Percentiles rank a stretch among this genome's conserved stretches.
These are phyloP conservation scores for Ustilago trichophora DNA, from an alignment of 1,284 basidiomycete genomes.

Conservation along the genomic window DNA sequence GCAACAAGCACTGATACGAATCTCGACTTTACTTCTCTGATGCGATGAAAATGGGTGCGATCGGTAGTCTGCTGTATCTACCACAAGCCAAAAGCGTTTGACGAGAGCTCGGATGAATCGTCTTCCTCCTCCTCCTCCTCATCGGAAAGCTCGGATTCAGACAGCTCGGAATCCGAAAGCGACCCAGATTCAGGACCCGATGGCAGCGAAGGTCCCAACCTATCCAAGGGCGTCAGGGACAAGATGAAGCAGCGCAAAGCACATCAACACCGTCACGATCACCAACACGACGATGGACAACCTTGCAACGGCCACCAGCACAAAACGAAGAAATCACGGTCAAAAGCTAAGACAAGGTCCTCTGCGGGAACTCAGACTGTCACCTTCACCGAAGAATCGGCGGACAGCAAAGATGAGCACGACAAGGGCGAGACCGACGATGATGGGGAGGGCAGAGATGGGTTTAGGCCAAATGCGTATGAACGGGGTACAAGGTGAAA, in stretches of 20 bases:
- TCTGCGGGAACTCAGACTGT: slow-evolving; percentile 21
- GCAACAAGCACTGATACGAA: no score
- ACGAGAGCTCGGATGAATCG: slow-evolving; percentile 52
- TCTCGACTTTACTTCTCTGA: no score
- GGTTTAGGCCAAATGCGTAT: slow-evolving; percentile 31
- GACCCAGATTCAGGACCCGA: neutral
- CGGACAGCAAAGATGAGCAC: no score
- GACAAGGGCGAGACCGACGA: slow-evolving; percentile 3
- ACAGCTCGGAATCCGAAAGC: slow-evolving; percentile 8
- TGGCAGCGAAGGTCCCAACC: slow-evolving; percentile 5
- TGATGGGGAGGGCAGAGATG: neutral
- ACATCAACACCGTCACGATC: neutral
- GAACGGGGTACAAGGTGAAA: slow-evolving; percentile 22
- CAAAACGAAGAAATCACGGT: no score
- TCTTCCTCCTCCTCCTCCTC: slow-evolving; percentile 3
- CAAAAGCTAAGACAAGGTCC: no score
- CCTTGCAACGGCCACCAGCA: neutral
- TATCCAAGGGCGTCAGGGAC: slow-evolving; percentile 1
- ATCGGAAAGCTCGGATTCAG: neutral
- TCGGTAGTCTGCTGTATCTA: slow-evolving; percentile 63
- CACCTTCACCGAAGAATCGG: slow-evolving; percentile 1
- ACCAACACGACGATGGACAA: neutral
- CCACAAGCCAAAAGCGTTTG: slow-evolving; percentile 62
- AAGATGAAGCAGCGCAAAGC: slow-evolving; percentile 10
- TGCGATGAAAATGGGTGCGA: no score